Evolutionary conservation across 139 green algal genomes (phyloP), one percentile per base, ranked within the genome.

Genomic region (Picochlorum sp.): DNA sequence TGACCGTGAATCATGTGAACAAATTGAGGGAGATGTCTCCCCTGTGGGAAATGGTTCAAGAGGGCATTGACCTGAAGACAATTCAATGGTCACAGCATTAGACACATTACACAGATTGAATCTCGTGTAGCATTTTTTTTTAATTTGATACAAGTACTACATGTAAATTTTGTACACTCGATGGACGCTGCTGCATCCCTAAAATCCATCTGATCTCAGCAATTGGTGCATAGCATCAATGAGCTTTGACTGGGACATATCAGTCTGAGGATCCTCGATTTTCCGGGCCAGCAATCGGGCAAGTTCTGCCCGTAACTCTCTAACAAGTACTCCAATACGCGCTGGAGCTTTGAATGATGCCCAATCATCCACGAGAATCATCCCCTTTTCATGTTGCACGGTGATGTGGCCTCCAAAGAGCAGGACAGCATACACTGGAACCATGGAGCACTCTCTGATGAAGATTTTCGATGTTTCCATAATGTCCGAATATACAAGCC

Each of bases 81-180:
- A 97, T 98, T 57, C 85, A 97, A 78, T 98, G 92, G 92, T 76
- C 68, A 6, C 92, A 97, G 83, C 92, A 95, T 66, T 95, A 66
- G 47, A 26, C 16, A 20, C 16, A 21, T 54, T 20, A 1, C 34
- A 41, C 34, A 41, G 34, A 41, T 41, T 41, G 34, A 41, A 41
- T 41, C 34, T 11, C 14, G 34, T 41, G 34, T 41, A 41, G 34
- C 34, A 41, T 41, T 41, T 13, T 13, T 41, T 41, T 13, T 41
- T 38, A 41, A 41, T 41, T 41, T 41, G 14, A 41, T 41, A 30
- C 28, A 30, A 30, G 28, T 30, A 41, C 34, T 41, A 41, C 8
- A 41, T 41, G 34, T 41, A 13, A 41, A 41, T 41, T 41, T 41
- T 41, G 34, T 41, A 41, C 34, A 41, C 8, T 18, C 3, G 0